These are phyloP conservation scores for Apiospora arundinis DNA, from an alignment of 2,329 filamentous ascomycete species.

Conservation along the genomic window DNA sequence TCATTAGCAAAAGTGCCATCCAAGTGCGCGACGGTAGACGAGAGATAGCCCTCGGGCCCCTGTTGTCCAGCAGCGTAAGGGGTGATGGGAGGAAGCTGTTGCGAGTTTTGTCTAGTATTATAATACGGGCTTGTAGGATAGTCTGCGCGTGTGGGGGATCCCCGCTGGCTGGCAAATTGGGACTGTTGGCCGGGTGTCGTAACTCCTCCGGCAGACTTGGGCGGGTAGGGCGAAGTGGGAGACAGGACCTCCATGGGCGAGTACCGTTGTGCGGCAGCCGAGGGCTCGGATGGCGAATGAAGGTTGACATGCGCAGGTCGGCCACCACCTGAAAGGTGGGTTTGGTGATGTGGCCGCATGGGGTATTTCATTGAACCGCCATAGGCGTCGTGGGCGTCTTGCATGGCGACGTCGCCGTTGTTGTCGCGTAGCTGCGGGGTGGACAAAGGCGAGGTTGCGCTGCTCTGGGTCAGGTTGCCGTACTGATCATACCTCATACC, in stretches of 20 bases:
- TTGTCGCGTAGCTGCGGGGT: slow-evolving; percentile 65
- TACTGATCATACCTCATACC: slow-evolving; percentile 74
- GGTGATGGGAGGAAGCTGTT: slow-evolving; percentile 75
- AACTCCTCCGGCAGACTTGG: slow-evolving; percentile 57
- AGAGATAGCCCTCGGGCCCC: slow-evolving; percentile 69
- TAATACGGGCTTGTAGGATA: slow-evolving; percentile 68
- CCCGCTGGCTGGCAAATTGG: slow-evolving; percentile 65
- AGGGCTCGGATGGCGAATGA: slow-evolving; percentile 78
- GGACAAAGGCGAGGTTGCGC: slow-evolving; percentile 60
- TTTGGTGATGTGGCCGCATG: slow-evolving; percentile 78
- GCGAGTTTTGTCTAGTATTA: slow-evolving; percentile 52
- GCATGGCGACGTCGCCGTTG: slow-evolving; percentile 83
- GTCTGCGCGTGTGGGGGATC: slow-evolving; percentile 78
- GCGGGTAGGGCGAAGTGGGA: slow-evolving; percentile 77
- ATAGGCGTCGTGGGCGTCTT: slow-evolving; percentile 83
- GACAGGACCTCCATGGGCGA: slow-evolving; percentile 94
- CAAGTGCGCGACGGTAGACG: slow-evolving; percentile 73
- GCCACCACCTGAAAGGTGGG: slow-evolving; percentile 63
- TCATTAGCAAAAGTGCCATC: slow-evolving; percentile 68
- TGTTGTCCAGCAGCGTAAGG: slow-evolving; percentile 69
- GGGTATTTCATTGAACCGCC: slow-evolving; percentile 78
- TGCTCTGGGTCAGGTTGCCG: slow-evolving; percentile 27
- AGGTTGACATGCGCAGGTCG: slow-evolving; percentile 59
- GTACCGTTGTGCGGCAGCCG: slow-evolving; percentile 86
- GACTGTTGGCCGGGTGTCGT: slow-evolving; percentile 40